Percentiles rank a stretch among this genome's conserved stretches.
Conservation (phyloP, 1,284 basidiomycete genomes). For the Puccinia sorghi region DNA sequence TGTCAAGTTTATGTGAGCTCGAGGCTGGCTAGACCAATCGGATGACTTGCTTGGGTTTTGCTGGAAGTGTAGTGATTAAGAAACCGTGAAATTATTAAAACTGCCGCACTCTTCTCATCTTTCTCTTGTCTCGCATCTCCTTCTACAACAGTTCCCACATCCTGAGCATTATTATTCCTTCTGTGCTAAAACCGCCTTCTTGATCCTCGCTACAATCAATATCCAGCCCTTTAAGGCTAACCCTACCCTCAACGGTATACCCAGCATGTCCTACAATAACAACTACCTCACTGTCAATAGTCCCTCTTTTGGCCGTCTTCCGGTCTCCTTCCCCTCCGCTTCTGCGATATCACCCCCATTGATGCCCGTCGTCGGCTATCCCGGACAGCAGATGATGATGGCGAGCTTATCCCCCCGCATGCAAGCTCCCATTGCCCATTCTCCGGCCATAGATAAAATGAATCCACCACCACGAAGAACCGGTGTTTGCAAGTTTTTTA, state of each 20-base stretch:
- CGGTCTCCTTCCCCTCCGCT: constrained; percentile 22
- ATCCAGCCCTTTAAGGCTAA: neutral
- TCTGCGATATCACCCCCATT: constrained; percentile 26
- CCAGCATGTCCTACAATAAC: constrained; percentile 30
- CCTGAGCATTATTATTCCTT: constrained; percentile 19
- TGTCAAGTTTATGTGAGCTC: neutral
- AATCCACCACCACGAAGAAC: constrained; percentile 37
- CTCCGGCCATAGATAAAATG: constrained; percentile 16
- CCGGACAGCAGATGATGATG: constrained; percentile 27
- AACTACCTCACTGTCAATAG: constrained; percentile 36
- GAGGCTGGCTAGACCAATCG: constrained; percentile 16
- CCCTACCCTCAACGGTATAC: neutral
- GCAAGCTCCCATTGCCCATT: neutral
- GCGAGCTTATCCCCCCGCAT: constrained; percentile 14
- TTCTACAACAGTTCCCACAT: neutral
- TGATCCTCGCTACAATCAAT: neutral
- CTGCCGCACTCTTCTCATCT: neutral
- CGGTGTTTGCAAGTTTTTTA: constrained; percentile 48
- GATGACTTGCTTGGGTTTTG: constrained; percentile 17
- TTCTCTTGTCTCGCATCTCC: neutral
- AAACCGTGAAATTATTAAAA: neutral
- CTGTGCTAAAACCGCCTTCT: constrained; percentile 19
- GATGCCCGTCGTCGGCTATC: constrained; percentile 30
- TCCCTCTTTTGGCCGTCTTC: constrained; percentile 35
- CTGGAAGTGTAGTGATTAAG: constrained; percentile 7